Conservation (phyloP, 2,329 filamentous ascomycete species). For the Dactylella cylindrospora region DNA sequence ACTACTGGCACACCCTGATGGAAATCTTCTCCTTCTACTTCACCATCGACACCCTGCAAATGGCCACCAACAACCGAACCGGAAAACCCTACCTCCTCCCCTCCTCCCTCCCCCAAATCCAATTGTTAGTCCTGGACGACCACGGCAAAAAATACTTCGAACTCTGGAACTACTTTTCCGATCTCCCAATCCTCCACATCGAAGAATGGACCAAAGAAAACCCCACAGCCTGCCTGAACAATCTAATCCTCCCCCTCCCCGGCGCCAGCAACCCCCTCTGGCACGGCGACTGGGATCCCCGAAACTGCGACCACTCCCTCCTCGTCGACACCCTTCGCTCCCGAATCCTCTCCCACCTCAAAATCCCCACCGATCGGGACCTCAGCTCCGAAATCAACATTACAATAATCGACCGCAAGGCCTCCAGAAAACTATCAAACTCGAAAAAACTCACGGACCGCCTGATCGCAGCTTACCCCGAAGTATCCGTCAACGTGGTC, state of each 20-base stretch:
- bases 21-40: conserved; percentile 51
- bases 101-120: conserved; percentile 47
- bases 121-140: conserved; percentile 53
- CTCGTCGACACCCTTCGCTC: conserved; percentile 51
- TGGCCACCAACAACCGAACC: conserved; percentile 44
- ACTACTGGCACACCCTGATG: conserved; percentile 52
- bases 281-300: conserved; percentile 53
- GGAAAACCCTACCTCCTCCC: conserved; percentile 46
- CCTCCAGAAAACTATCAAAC: conserved; percentile 50
- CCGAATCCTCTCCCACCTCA: conserved; percentile 25
- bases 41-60: conserved; percentile 51
- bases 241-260: conserved; percentile 53
- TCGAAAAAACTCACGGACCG: conserved; percentile 49
- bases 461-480: conserved; percentile 47
- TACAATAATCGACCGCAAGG: conserved; percentile 52
- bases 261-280: conserved; percentile 55
- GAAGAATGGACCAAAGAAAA: conserved; percentile 45
- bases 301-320: conserved; percentile 50
- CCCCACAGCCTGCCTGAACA: conserved; percentile 43
- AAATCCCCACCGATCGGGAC: conserved; percentile 12
- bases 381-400: conserved; percentile 46
- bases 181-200: conserved; percentile 50
- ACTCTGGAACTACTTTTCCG: conserved; percentile 53
- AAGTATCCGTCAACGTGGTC: conserved; percentile 50
- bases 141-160: conserved; percentile 52